Percentiles rank a stretch among this genome's conserved stretches.
Conservation (phyloP, 768 basidiomycete genomes). For the Boletus bicolor region DNA sequence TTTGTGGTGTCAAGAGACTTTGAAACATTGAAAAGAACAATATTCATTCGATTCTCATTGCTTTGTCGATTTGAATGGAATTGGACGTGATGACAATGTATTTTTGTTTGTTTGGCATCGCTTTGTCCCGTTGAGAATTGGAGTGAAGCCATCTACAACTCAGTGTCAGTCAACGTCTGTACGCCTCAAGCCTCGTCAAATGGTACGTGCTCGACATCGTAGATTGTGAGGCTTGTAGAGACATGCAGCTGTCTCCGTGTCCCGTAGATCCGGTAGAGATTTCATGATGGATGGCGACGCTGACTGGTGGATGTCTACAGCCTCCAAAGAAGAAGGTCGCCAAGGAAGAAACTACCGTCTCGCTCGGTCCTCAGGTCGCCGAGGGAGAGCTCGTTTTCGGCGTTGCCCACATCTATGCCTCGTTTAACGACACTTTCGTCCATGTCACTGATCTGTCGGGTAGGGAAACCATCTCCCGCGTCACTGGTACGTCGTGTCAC, state of each 20-base stretch:
- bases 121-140: slow-evolving; percentile 2
- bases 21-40: no score
- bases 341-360: slow-evolving; percentile 80
- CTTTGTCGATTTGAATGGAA: no score
- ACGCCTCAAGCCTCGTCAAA: slow-evolving; percentile 32
- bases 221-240: background rate
- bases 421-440: slow-evolving; percentile 99
- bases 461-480: slow-evolving; percentile 98
- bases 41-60: no score
- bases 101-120: slow-evolving; percentile 23
- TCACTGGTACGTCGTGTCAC: slow-evolving; percentile 66
- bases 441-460: slow-evolving; percentile 99
- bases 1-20: no score
- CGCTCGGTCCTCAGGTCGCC: slow-evolving; percentile 92
- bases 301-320: slow-evolving; percentile 58
- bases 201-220: slow-evolving; percentile 33
- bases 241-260: background rate
- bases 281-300: slow-evolving; percentile 47
- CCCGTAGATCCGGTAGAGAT: background rate
- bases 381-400: slow-evolving; percentile 98
- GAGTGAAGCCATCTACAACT: background rate
- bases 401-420: slow-evolving; percentile 98
- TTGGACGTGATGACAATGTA: no score
- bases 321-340: slow-evolving; percentile 82
- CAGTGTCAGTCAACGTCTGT: slow-evolving; percentile 12